These are phyloP conservation scores for Erodium moschatum DNA, from an alignment of 441 rosid species.

Conservation along the genomic window DNA sequence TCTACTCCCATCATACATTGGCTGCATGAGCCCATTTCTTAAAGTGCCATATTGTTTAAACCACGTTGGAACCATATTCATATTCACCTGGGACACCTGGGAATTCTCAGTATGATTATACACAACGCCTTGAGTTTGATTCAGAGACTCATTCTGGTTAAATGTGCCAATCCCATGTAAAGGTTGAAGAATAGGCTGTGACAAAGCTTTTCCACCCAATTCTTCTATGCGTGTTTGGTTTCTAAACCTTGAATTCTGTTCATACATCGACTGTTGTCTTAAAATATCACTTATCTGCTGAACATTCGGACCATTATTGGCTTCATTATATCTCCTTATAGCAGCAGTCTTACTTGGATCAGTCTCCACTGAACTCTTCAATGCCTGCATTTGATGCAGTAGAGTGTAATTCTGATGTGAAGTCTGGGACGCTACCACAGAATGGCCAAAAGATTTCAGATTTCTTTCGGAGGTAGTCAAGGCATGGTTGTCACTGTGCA, in stretches of 20 bases:
- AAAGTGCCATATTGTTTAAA: slow-evolving; percentile 56
- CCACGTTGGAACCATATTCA: slow-evolving; percentile 72
- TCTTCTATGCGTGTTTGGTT: slow-evolving; percentile 25
- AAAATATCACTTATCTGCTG: slow-evolving; percentile 25
- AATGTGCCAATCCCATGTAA: slow-evolving; percentile 28
- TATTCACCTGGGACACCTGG: slow-evolving; percentile 52
- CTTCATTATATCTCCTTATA: slow-evolving; percentile 41
- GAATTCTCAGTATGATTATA: slow-evolving; percentile 30
- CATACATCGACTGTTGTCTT: slow-evolving; percentile 28
- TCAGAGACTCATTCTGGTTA: slow-evolving; percentile 32
- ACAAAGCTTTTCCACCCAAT: slow-evolving; percentile 24
- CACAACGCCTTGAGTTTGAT: slow-evolving; percentile 25
- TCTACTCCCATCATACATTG: slow-evolving; percentile 25
- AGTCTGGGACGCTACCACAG: slow-evolving; percentile 35
- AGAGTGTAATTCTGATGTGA: slow-evolving; percentile 34
- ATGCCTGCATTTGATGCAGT: slow-evolving; percentile 40
- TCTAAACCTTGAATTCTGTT: slow-evolving; percentile 23
- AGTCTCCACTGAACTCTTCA: slow-evolving; percentile 32
- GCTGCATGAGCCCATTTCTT: slow-evolving; percentile 52
- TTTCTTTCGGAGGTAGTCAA: too few relatives aligned
- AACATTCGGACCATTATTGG: slow-evolving; percentile 28
- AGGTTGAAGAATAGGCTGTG: slow-evolving; percentile 26
- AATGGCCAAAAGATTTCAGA: slow-evolving; percentile 40
- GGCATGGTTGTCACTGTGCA: too few relatives aligned
- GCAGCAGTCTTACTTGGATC: slow-evolving; percentile 35